Evolutionary conservation across 2,329 filamentous ascomycete genomes (phyloP), one percentile per base, ranked within the genome.

Genomic region (Zymoseptoria pseudotritici): DNA sequence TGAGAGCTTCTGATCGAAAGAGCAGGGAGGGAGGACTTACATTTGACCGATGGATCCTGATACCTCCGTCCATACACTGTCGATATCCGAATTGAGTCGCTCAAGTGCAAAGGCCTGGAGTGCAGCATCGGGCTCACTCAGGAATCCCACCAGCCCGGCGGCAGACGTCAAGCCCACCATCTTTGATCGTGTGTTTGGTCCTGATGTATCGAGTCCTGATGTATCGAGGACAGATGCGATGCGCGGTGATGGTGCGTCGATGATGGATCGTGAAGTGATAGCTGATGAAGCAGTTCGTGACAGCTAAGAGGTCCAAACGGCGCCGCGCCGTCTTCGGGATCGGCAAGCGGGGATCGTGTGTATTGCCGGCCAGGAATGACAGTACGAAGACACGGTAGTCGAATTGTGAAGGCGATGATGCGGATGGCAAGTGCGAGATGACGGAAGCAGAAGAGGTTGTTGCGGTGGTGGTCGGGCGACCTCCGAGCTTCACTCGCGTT

Each of bases 121-220:
- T 77, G 96, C 91, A 59, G 89, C 85, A 78, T 97, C 94, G 70
- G 95, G 91, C 74, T 99, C 94, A 67, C 91, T 89, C 64, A 99
- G 85, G 77, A 97, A 97, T 79, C 91, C 93, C 74, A 99, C 85
- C 61, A 99, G 86, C 76, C 94, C 94, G 67, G 90, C 93, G 67
- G 94, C 94, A 69, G 93, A 97, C 72, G 92, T 90, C 74, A 97
- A 84, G 75, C 90, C 91, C 74, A 94, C 90, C 94, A 97, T 99
- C 50, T 60, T 67, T 51, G 42, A 52, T 46, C 19, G 8, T 50
- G 26, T 26, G 20, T 42, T 42, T 50, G 17, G 54, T 60, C 42
- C 54, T 52, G 50, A 50, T 55, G 54, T 21, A 10, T 52, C 46
- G 50, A 20, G 46, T 60, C 42, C 54, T 52, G 50, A 50, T 55